Conservation (phyloP, 345 rosid genomes). For the Triadica sebifera region DNA sequence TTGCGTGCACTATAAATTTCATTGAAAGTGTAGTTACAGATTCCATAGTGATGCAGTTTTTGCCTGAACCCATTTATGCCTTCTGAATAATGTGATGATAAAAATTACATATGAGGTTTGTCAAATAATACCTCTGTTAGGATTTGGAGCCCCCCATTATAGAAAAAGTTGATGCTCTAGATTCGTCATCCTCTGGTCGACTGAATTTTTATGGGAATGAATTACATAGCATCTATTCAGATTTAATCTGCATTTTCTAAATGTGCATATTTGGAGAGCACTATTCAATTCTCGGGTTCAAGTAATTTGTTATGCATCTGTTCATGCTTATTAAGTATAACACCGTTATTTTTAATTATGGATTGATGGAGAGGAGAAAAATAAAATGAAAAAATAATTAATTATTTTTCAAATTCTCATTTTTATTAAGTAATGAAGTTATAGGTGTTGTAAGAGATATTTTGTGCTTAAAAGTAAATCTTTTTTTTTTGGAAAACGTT, state of each 20-base stretch:
- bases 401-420: no score
- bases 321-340: no score
- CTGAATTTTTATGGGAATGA: not conserved
- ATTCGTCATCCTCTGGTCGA: not conserved
- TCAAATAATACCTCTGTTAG: not conserved
- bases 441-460: no score
- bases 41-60: slow-evolving; percentile 14
- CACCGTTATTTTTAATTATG: no score
- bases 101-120: not conserved
- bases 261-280: not conserved
- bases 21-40: slow-evolving; percentile 8
- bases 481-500: no score
- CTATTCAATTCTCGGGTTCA: no score
- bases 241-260: not conserved
- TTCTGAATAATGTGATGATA: slow-evolving; percentile 8
- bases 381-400: no score
- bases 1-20: not conserved
- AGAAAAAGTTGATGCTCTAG: not conserved
- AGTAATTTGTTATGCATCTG: no score
- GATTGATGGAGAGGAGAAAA: no score
- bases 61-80: not conserved
- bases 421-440: no score
- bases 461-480: no score
- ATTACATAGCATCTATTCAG: no score
- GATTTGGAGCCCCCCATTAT: not conserved